A percentile compares a stretch with the other conserved stretches of the same genome.
Evolutionary conservation across 805 yeast genomes (phyloP).

Genomic region (Jamesozyma spencerorum): DNA sequence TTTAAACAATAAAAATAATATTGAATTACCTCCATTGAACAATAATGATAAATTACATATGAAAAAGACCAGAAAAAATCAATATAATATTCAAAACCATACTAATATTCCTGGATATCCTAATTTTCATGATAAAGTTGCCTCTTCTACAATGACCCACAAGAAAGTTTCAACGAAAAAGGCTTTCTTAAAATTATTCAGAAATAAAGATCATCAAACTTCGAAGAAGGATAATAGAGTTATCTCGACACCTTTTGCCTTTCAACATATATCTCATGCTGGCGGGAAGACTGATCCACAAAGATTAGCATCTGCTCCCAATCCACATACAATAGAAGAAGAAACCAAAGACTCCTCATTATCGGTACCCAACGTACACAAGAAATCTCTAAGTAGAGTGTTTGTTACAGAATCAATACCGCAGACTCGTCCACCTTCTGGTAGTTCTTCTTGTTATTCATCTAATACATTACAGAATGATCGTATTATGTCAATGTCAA

Average conservation of each 20-base stretch:
- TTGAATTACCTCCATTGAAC: constrained; percentile 30
- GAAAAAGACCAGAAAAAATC: background rate
- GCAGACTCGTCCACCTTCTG: constrained; percentile 6
- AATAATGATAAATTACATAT: constrained; percentile 3
- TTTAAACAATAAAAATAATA: constrained; percentile 27
- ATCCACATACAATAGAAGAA: background rate
- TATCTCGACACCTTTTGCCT: constrained; percentile 34
- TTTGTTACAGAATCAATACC: constrained; percentile 6
- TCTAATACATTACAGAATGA: constrained; percentile 7
- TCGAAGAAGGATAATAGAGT: background rate
- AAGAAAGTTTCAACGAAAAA: constrained; percentile 11
- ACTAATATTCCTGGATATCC: background rate
- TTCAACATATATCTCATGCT: constrained; percentile 35
- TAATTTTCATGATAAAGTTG: background rate
- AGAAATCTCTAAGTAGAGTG: constrained; percentile 5
- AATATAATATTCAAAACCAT: background rate
- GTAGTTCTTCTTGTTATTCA: constrained; percentile 11
- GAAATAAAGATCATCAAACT: constrained; percentile 12
- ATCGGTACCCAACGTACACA: background rate
- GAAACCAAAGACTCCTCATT: background rate
- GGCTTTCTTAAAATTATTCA: constrained; percentile 27
- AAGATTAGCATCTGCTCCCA: background rate
- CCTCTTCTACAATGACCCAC: background rate
- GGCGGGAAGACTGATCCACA: constrained; percentile 15
- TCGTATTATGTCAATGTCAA: constrained; percentile 24